Base-by-base conservation (phyloP, 2,329 filamentous ascomycete species). In the Xylaria sp. region DNA sequence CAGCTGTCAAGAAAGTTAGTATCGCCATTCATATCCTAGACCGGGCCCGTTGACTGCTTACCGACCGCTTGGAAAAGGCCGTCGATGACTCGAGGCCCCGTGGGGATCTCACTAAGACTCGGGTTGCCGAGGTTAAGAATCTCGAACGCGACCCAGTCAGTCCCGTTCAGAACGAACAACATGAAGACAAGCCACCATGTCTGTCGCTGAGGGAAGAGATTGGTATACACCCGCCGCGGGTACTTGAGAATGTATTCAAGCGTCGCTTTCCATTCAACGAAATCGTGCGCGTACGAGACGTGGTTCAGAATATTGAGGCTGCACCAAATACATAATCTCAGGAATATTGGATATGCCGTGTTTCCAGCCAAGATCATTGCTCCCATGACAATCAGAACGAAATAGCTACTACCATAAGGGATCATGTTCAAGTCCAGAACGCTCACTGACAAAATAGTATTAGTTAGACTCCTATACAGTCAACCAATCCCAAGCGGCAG, bases 141-240 rank as follows among this genome's bases (percentile, higher is more conserved):
- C 75, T 91, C 88, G 70, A 92, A 92, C 0, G 85, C 85, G 0
- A 85, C 81, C 90, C 89, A 92, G 71, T 91, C 88, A 19, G 88
- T 83, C 0, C 85, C 83, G 51, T 91, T 91, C 17, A 91, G 84
- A 12, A 85, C 72, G 3, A 90, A 75, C 6, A 92, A 82, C 68
- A 90, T 88, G 56, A 85, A 85, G 9, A 91, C 78, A 0, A 92
- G 82, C 82, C 89, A 91, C 86, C 89, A 91, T 0, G 90, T 92
- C 58, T 87, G 85, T 0, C 85, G 82, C 2, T 84, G 82, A 0
- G 90, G 89, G 71, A 92, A 92, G 1, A 93, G 80, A 24, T 88
- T 87, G 0, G 88, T 88, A 69, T 89, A 90, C 5, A 89, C 86
- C 19, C 88, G 82, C 1, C 87, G 82, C 0, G 86, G 87, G 48